phyloP scores from a whole-genome alignment of 2,329 filamentous ascomycete species.

The Aspergillus arachidicola region DNA sequence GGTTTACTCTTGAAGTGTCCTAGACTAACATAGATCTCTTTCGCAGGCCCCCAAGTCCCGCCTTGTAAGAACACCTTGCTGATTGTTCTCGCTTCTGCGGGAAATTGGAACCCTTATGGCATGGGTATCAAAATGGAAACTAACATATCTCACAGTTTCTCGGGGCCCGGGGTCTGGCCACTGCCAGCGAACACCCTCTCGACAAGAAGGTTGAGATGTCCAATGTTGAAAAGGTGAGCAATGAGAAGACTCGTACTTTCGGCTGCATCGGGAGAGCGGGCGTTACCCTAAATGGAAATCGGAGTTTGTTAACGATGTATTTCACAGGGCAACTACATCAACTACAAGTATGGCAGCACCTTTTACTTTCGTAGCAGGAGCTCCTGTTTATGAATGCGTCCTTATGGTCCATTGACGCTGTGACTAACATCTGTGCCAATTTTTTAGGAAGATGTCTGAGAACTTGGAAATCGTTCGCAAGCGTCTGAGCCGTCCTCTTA shows the following conservation, averaged over 20 bases:
- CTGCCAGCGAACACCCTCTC: constrained; percentile 80
- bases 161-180: constrained; percentile 73
- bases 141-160: constrained; percentile 56
- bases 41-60: constrained; percentile 48
- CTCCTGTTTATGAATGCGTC: neutral
- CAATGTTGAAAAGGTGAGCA: constrained; percentile 78
- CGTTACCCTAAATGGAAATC: constrained; percentile 9
- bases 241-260: constrained; percentile 18
- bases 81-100: neutral
- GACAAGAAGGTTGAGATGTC: constrained; percentile 97
- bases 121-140: constrained; percentile 12
- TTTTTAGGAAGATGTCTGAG: constrained; percentile 90
- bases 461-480: constrained; percentile 88
- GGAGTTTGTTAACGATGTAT: constrained; percentile 29
- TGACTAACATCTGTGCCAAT: constrained; percentile 26
- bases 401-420: neutral
- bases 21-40: constrained; percentile 24
- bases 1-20: neutral
- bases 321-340: constrained; percentile 81
- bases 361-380: constrained; percentile 3
- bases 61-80: constrained; percentile 40
- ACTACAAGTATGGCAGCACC: constrained; percentile 67
- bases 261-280: constrained; percentile 25
- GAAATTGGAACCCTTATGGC: neutral
- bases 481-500: constrained; percentile 89